Conservation (phyloP, 768 basidiomycete genomes). For the Tricholoma sp. region DNA sequence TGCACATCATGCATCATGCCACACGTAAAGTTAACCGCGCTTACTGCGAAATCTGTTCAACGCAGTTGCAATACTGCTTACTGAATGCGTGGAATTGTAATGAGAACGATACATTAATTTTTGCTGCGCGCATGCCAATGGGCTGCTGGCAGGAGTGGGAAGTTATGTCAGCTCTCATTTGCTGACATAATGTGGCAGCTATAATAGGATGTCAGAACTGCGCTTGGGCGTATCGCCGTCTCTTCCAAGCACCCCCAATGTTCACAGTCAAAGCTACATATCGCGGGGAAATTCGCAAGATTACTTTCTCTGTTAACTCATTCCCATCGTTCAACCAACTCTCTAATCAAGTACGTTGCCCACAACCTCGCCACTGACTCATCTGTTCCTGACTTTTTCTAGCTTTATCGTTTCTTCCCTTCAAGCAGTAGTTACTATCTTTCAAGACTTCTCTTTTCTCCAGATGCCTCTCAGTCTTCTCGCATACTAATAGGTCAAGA, state of each 20-base stretch:
- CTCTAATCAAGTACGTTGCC: slow-evolving; percentile 50
- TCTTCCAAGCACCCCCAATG: slow-evolving; percentile 36
- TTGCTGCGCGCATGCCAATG: too few relatives aligned
- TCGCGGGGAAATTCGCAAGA: slow-evolving; percentile 60
- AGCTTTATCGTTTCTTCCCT: slow-evolving; percentile 73
- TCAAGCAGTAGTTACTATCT: slow-evolving; percentile 55
- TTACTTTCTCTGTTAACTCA: slow-evolving; percentile 46
- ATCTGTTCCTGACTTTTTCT: slow-evolving; percentile 22
- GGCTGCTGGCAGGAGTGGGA: too few relatives aligned
- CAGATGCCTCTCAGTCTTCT: slow-evolving; percentile 44
- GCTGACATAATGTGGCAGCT: slow-evolving; percentile 15
- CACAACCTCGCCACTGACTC: not conserved
- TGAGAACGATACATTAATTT: too few relatives aligned
- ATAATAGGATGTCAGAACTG: not conserved
- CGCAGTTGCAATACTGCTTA: too few relatives aligned
- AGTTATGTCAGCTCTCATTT: too few relatives aligned
- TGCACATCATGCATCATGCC: too few relatives aligned
- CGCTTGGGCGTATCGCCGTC: not conserved
- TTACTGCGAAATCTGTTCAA: too few relatives aligned
- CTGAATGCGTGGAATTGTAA: too few relatives aligned
- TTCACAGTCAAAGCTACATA: slow-evolving; percentile 82
- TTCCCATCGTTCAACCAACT: slow-evolving; percentile 58
- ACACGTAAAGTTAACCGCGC: too few relatives aligned
- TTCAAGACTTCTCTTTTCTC: slow-evolving; percentile 66
- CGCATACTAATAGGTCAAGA: slow-evolving; percentile 61